phyloP scores from a whole-genome alignment of 306 rosid genomes.

The Prunus padus region DNA sequence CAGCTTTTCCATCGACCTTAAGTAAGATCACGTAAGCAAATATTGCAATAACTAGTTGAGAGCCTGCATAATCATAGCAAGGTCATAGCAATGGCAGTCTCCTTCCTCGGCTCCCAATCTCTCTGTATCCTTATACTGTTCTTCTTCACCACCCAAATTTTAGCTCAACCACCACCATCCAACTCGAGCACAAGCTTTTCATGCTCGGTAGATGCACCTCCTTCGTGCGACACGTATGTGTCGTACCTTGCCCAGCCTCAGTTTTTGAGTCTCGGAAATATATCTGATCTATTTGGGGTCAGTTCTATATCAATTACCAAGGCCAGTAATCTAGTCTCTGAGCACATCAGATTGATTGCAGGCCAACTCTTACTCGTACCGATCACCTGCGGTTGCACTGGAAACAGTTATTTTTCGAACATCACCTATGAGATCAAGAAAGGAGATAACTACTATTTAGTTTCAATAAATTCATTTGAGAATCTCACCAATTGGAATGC shows the following conservation, averaged over 20 bases:
- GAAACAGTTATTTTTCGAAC: slow-evolving; percentile 52
- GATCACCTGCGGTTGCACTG: slow-evolving; percentile 60
- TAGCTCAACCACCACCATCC: slow-evolving; percentile 33
- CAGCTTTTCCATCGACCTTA: slow-evolving; percentile 11
- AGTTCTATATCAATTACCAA: slow-evolving; percentile 52
- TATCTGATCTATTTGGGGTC: slow-evolving; percentile 56
- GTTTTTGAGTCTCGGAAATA: slow-evolving; percentile 39
- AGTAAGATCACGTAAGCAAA: slow-evolving; percentile 1
- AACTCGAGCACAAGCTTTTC: slow-evolving; percentile 40
- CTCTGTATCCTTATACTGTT: slow-evolving; percentile 32
- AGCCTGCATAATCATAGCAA: background rate
- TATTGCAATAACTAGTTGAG: slow-evolving; percentile 9
- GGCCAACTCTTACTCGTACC: slow-evolving; percentile 67
- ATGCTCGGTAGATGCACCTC: slow-evolving; percentile 49
- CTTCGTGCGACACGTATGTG: slow-evolving; percentile 62
- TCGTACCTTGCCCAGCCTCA: slow-evolving; percentile 53
- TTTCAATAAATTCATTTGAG: slow-evolving; percentile 42
- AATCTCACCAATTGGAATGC: slow-evolving; percentile 54
- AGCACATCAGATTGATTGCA: slow-evolving; percentile 23
- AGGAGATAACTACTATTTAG: slow-evolving; percentile 45
- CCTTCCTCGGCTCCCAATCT: slow-evolving; percentile 23
- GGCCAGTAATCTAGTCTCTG: slow-evolving; percentile 51
- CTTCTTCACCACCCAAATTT: slow-evolving; percentile 25
- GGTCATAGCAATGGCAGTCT: slow-evolving; percentile 48
- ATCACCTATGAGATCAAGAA: slow-evolving; percentile 43